Evolutionary conservation across 179 eudicot species (phyloP).

Genomic region (Beta lomatogona): DNA sequence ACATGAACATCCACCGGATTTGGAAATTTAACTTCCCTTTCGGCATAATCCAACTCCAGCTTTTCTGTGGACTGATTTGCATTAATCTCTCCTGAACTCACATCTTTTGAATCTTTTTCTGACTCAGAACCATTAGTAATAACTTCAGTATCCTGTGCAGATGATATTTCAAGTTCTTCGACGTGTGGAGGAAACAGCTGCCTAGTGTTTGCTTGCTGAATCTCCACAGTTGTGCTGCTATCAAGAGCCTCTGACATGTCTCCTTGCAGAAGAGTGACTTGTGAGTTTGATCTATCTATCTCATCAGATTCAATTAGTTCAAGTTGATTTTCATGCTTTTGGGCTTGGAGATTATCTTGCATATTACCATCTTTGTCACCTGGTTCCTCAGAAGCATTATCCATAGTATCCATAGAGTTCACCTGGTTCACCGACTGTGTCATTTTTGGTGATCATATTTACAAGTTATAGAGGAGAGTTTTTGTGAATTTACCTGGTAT

Average conservation of each 20-base stretch:
- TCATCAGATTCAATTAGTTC: neutral
- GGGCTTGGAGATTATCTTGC: neutral
- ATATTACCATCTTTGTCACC: neutral
- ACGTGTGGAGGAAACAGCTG: neutral
- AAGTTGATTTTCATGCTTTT: neutral
- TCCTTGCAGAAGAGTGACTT: neutral
- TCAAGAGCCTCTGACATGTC: neutral
- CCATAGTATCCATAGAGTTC: neutral
- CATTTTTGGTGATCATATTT: neutral
- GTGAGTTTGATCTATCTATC: slow-evolving; percentile 13
- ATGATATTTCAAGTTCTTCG: neutral
- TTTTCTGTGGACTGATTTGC: slow-evolving; percentile 4
- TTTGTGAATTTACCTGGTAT: too few species aligned
- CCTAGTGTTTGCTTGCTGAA: neutral
- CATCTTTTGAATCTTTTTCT: neutral
- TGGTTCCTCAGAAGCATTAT: slow-evolving; percentile 5
- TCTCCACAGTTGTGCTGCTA: neutral
- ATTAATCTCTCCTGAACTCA: slow-evolving; percentile 3
- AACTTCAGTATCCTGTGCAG: slow-evolving; percentile 4
- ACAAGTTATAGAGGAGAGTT: neutral
- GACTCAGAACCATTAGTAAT: neutral
- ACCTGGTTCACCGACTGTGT: slow-evolving; percentile 9
- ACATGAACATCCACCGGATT: neutral
- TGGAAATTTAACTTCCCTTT: neutral
- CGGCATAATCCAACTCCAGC: slow-evolving; percentile 13